Base-by-base conservation (phyloP, 2,329 filamentous ascomycete species). In the Chlorencoelia australis region DNA sequence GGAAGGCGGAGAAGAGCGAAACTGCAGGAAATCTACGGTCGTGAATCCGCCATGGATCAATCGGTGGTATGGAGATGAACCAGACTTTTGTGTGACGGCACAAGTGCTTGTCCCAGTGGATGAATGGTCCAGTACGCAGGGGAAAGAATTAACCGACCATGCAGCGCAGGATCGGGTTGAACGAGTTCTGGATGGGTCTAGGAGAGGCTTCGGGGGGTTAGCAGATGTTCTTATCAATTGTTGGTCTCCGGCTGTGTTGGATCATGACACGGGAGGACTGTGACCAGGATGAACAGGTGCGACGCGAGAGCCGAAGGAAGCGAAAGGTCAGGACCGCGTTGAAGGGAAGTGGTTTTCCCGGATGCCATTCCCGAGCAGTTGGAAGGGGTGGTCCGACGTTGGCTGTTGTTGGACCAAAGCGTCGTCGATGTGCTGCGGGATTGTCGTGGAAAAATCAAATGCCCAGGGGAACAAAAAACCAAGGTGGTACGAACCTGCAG, bases 1-100 rank as follows among this genome's bases (percentile, higher is more conserved):
- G n/a, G n/a, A n/a, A n/a, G n/a, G n/a, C n/a, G 43, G 28, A 42
- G 45, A 38, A 41, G 42, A 48, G 47, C 42, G 41, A 49, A 44
- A 34, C 39, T 39, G 35, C 21, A 26, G 36, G 33, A 31, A 41
- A 46, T 40, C 47, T 54, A 53, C 39, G 50, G 45, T 51, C 39
- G 40, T 46, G 37, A 33, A 42, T 42, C 34, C 45, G 52, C 52
- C 52, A 54, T 54, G 46, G 44, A 47, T 49, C 22, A 31, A 40
- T 24, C n/a, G n/a, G n/a, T n/a, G 33, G 20, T 39, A 37, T 30
- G 22, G 24, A 18, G 39, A 31, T 33, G 24, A 17, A 31, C 26
- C 35, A 39, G 34, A 40, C 25, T 37, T 43, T 41, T 34, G 31
- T 25, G 19, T 4, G 39, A 32, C 28, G 15, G 28, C 9, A 29